Percentiles rank a stretch among this genome's conserved stretches.
phyloP scores from a whole-genome alignment of 169 alveolate species.

The Plasmodium knowlesi region DNA sequence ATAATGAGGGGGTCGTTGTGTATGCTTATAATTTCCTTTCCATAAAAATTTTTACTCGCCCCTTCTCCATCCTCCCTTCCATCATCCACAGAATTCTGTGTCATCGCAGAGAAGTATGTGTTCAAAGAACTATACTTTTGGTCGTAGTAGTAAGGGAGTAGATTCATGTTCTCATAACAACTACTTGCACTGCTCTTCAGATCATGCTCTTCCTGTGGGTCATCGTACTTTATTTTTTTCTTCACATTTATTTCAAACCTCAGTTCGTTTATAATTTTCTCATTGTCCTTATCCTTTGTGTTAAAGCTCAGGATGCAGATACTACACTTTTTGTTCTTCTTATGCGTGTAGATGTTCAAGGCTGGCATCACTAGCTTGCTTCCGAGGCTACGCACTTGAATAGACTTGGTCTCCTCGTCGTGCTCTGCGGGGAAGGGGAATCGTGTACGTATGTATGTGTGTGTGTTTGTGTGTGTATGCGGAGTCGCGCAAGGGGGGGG shows the following conservation, averaged over 20 bases:
- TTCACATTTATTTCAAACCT: conserved; percentile 46
- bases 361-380: conserved; percentile 25
- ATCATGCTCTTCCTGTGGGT: not conserved
- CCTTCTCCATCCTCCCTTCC: not conserved
- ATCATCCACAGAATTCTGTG: not conserved
- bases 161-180: conserved; percentile 6
- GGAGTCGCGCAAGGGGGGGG: no score
- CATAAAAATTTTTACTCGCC: not conserved
- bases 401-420: not conserved
- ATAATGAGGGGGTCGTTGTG: conserved; percentile 33
- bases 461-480: no score
- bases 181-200: not conserved
- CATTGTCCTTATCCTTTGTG: conserved; percentile 26
- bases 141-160: not conserved
- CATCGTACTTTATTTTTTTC: conserved; percentile 16
- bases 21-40: conserved; percentile 25
- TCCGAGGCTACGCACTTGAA: conserved; percentile 32
- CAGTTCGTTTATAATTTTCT: conserved; percentile 31
- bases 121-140: conserved; percentile 15
- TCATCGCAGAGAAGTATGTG: conserved; percentile 14
- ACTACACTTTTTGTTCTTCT: conserved; percentile 10
- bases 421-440: not conserved
- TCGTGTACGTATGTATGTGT: no score
- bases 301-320: conserved; percentile 30
- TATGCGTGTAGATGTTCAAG: conserved; percentile 18